These are phyloP conservation scores for Sordariomycetes sp. DNA, from an alignment of 2,329 filamentous ascomycete genomes.

Conservation along the genomic window DNA sequence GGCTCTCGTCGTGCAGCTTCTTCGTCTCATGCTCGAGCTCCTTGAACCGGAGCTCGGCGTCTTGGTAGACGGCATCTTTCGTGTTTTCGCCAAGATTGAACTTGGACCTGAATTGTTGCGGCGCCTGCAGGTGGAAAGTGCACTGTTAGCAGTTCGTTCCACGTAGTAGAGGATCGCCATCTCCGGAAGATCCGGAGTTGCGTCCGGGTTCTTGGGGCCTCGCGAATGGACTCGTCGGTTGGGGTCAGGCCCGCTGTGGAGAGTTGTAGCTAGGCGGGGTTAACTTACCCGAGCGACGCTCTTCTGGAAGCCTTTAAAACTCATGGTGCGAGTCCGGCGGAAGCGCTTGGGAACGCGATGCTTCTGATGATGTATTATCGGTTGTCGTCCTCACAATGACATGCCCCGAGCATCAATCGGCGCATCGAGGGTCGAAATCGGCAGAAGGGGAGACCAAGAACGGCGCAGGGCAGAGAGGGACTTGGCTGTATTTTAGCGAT, in stretches of 20 bases:
- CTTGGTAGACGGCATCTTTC: constrained; percentile 88
- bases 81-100: constrained; percentile 95
- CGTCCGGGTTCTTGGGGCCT: too few relatives aligned
- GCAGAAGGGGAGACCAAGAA: background rate
- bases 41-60: constrained; percentile 85
- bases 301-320: constrained; percentile 94
- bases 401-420: background rate
- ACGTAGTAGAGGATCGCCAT: too few relatives aligned
- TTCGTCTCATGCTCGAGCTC: constrained; percentile 95
- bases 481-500: constrained; percentile 3
- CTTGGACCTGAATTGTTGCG: constrained; percentile 78
- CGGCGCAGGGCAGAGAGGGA: background rate
- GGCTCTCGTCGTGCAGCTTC: constrained; percentile 89
- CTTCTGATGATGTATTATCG: background rate
- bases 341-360: background rate
- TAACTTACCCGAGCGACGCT: constrained; percentile 65
- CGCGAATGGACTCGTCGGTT: background rate
- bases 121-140: constrained; percentile 39
- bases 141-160: background rate
- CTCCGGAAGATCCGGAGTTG: background rate
- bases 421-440: background rate
- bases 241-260: background rate
- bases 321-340: constrained; percentile 45
- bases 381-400: background rate
- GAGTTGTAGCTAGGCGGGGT: constrained; percentile 8